Conservation (phyloP, 805 yeast genomes). For the Zygoascus ofunaensis region DNA sequence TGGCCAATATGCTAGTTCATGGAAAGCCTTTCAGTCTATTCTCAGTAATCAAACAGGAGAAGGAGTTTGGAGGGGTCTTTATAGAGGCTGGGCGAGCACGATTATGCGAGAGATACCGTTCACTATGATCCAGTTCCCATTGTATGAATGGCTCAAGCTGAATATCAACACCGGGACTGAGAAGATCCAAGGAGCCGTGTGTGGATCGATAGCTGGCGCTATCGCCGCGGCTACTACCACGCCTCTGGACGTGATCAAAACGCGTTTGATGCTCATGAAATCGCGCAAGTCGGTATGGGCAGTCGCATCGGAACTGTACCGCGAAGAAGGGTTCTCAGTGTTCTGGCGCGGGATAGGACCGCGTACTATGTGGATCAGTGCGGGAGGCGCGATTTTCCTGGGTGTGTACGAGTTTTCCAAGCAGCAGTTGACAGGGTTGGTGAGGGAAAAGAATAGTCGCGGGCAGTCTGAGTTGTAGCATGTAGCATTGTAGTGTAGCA, state of each 20-base stretch:
- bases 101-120: slow-evolving; percentile 94
- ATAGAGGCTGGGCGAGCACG: slow-evolving; percentile 90
- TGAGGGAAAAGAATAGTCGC: neutral
- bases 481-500: neutral
- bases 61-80: slow-evolving; percentile 67
- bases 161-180: slow-evolving; percentile 22
- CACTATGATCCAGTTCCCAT: slow-evolving; percentile 90
- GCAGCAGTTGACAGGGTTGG: neutral
- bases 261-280: slow-evolving; percentile 75
- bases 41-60: slow-evolving; percentile 62
- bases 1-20: slow-evolving; percentile 45
- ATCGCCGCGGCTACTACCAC: slow-evolving; percentile 91
- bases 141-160: slow-evolving; percentile 77
- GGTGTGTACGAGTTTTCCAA: slow-evolving; percentile 74
- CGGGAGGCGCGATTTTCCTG: slow-evolving; percentile 95
- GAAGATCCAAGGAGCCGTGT: slow-evolving; percentile 63
- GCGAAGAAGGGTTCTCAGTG: slow-evolving; percentile 64
- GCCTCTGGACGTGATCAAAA: slow-evolving; percentile 89
- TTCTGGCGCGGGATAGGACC: slow-evolving; percentile 88
- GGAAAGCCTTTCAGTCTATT: slow-evolving; percentile 55
- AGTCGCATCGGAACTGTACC: slow-evolving; percentile 44
- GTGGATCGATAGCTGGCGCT: slow-evolving; percentile 93
- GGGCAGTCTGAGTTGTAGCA: neutral
- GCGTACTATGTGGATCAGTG: slow-evolving; percentile 93
- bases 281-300: slow-evolving; percentile 37